Evolutionary conservation across 495 filamentous ascomycete genomes (phyloP).

Genomic region (Lepidopterella palustris): DNA sequence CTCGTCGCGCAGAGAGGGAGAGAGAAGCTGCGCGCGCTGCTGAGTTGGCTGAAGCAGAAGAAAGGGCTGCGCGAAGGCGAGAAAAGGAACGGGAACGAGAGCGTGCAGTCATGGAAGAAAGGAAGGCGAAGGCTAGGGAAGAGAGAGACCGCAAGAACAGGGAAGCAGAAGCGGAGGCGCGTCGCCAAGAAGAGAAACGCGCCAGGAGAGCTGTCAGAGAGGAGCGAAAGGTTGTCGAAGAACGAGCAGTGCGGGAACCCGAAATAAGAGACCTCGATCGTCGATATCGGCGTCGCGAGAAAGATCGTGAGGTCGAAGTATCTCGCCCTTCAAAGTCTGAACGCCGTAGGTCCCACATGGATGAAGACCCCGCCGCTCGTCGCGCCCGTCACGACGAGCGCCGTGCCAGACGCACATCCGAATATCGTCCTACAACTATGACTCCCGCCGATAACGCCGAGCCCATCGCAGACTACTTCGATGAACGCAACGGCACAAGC

Average conservation of each 20-base stretch:
- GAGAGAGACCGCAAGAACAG: slow-evolving; percentile 25
- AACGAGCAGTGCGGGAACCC: not conserved
- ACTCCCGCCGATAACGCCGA: slow-evolving; percentile 14
- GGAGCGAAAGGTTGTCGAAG: slow-evolving; percentile 18
- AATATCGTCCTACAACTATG: slow-evolving; percentile 6
- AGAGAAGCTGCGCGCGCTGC: slow-evolving; percentile 17
- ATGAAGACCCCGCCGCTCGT: slow-evolving; percentile 27
- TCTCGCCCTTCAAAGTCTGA: slow-evolving; percentile 16
- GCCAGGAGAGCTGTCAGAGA: slow-evolving; percentile 20
- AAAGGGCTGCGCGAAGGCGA: slow-evolving; percentile 19
- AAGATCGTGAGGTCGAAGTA: slow-evolving; percentile 19
- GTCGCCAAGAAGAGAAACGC: slow-evolving; percentile 29
- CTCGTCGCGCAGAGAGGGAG: slow-evolving; percentile 23
- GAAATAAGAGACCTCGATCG: slow-evolving; percentile 8
- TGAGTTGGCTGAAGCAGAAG: slow-evolving; percentile 22
- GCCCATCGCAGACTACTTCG: slow-evolving; percentile 28
- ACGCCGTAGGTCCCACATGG: slow-evolving; percentile 22
- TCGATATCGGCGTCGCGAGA: slow-evolving; percentile 23
- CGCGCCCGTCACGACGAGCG: slow-evolving; percentile 22
- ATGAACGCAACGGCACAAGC: slow-evolving; percentile 21
- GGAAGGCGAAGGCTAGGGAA: slow-evolving; percentile 23
- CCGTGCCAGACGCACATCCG: slow-evolving; percentile 17
- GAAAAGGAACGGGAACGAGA: slow-evolving; percentile 24
- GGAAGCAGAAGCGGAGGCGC: slow-evolving; percentile 24
- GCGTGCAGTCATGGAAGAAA: slow-evolving; percentile 19